Percentiles rank a stretch among this genome's conserved stretches.
Evolutionary conservation across 768 basidiomycete genomes (phyloP).

Genomic region (Tylopilus sp.): DNA sequence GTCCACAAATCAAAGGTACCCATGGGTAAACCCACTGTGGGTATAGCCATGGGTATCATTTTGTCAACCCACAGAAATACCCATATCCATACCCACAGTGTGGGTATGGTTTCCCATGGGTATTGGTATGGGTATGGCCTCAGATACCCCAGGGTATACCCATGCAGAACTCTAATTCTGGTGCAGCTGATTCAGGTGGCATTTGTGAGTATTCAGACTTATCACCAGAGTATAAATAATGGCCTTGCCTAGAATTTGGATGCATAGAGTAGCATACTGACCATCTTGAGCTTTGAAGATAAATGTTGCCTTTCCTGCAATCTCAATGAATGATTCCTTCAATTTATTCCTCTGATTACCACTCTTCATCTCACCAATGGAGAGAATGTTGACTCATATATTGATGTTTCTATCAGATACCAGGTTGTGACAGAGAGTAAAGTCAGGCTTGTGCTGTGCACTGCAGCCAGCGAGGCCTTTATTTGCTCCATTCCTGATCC

Average conservation of each 20-base stretch:
- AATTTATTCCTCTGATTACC: not conserved
- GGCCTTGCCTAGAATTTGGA: not conserved
- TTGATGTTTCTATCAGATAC: not conserved
- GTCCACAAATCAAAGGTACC: too few species aligned
- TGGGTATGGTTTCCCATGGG: too few species aligned
- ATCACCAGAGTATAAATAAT: too few species aligned
- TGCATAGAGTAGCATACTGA: not conserved
- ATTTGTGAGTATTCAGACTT: too few species aligned
- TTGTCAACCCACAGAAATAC: too few species aligned
- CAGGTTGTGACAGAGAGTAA: not conserved
- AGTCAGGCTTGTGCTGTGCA: not conserved
- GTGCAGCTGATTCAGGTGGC: too few species aligned
- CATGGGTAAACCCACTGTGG: too few species aligned
- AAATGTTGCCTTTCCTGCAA: not conserved
- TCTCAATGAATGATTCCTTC: not conserved
- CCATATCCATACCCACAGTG: too few species aligned
- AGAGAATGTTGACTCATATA: not conserved
- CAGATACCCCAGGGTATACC: too few species aligned
- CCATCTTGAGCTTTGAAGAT: not conserved
- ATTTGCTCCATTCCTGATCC: not conserved
- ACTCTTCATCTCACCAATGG: not conserved
- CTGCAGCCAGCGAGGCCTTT: not conserved
- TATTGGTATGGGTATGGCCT: too few species aligned
- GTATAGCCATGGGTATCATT: too few species aligned
- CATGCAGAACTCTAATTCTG: too few species aligned